phyloP scores from a whole-genome alignment of 2,329 filamentous ascomycete species.

The Fusarium falciforme region DNA sequence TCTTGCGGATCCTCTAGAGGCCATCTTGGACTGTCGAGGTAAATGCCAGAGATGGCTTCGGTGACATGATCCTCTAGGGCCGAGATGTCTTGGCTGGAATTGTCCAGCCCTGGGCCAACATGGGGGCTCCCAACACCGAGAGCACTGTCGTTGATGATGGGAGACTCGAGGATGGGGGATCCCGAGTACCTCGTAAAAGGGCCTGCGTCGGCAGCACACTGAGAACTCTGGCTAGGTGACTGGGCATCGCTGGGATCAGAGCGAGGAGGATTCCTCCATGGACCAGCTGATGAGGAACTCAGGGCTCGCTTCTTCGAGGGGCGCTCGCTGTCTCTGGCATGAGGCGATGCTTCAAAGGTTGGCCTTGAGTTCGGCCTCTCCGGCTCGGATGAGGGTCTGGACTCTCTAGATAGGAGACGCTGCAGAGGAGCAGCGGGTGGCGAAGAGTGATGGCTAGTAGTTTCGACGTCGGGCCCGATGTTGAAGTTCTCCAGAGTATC shows the following conservation, averaged over 20 bases:
- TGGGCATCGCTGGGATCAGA: constrained; percentile 18
- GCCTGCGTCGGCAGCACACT: background rate
- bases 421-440: constrained; percentile 8
- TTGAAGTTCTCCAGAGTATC: constrained; percentile 19
- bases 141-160: constrained; percentile 4
- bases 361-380: constrained; percentile 4
- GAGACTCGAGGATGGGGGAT: constrained; percentile 14
- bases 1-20: constrained; percentile 40
- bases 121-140: constrained; percentile 16
- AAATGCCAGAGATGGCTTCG: constrained; percentile 39
- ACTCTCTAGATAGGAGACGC: constrained; percentile 4
- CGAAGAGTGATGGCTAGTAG: constrained; percentile 19
- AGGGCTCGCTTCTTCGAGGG: constrained; percentile 39
- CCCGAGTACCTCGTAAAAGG: constrained; percentile 17
- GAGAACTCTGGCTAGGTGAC: constrained; percentile 31
- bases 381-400: background rate
- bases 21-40: constrained; percentile 36
- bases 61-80: constrained; percentile 24
- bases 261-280: constrained; percentile 24
- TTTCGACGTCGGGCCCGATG: constrained; percentile 2
- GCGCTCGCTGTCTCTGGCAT: constrained; percentile 6
- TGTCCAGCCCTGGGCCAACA: constrained; percentile 16
- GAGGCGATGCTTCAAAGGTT: background rate
- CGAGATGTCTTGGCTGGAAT: constrained; percentile 7
- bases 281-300: constrained; percentile 29